Conservation (phyloP, 1,139 yeast species). For the Zygoascus meyerae region DNA sequence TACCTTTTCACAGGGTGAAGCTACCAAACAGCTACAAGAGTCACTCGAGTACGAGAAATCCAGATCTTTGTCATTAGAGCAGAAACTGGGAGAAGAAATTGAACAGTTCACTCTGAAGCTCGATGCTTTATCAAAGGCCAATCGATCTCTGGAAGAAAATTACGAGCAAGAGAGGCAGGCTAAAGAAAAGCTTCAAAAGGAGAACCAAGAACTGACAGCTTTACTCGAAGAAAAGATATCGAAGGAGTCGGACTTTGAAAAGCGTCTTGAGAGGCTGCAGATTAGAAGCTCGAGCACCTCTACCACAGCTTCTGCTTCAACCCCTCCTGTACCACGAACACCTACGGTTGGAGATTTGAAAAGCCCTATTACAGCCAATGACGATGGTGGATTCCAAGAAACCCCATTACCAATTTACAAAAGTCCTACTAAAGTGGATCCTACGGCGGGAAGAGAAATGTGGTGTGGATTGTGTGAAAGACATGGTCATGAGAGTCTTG, state of each 20-base stretch:
- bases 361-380: conserved; percentile 2
- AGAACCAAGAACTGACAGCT: conserved; percentile 28
- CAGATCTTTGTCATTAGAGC: conserved; percentile 7
- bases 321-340: conserved; percentile 8
- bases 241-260: conserved; percentile 28
- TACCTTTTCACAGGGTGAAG: not conserved
- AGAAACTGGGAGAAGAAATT: conserved; percentile 10
- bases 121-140: not conserved
- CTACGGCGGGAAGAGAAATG: conserved; percentile 63
- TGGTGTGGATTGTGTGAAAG: conserved; percentile 95
- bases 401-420: conserved; percentile 10
- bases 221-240: conserved; percentile 30
- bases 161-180: conserved; percentile 13
- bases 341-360: not conserved
- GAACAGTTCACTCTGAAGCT: not conserved
- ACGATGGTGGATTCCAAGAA: not conserved
- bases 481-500: conserved; percentile 78
- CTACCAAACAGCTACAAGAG: conserved; percentile 4
- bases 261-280: conserved; percentile 21
- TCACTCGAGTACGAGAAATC: conserved; percentile 12
- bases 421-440: conserved; percentile 43
- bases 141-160: conserved; percentile 7
- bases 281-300: conserved; percentile 8
- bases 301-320: conserved; percentile 16
- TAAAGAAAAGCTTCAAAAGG: conserved; percentile 19